A percentile compares a stretch with the other conserved stretches of the same genome.
phyloP scores from a whole-genome alignment of 768 basidiomycete genomes.

The Krasilnikovozyma curviuscula region DNA sequence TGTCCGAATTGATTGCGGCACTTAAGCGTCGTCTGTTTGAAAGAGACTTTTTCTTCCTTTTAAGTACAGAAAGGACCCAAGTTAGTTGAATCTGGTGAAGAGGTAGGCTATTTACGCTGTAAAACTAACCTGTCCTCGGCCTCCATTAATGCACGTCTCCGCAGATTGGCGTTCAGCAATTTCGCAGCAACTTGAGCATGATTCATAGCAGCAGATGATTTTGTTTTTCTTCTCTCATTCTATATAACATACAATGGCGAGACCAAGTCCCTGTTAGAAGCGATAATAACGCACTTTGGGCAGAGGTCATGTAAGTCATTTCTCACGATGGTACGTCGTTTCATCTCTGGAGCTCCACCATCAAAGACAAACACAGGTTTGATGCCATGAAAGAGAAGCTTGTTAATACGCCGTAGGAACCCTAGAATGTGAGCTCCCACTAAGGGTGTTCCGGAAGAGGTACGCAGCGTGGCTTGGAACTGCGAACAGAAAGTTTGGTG shows the following conservation, averaged over 20 bases:
- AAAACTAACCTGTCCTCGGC: constrained; percentile 22
- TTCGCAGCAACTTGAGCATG: constrained; percentile 77
- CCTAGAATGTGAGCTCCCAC: constrained; percentile 88
- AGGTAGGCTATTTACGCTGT: not conserved
- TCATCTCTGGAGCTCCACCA: constrained; percentile 80
- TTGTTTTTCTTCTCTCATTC: constrained; percentile 77
- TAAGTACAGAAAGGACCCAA: not conserved
- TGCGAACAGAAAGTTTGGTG: too few species aligned
- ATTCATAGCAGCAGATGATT: constrained; percentile 67
- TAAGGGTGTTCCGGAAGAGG: constrained; percentile 77
- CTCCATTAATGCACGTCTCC: constrained; percentile 64
- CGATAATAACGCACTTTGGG: not conserved
- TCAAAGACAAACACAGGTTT: constrained; percentile 98
- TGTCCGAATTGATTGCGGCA: not conserved
- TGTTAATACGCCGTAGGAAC: constrained; percentile 53
- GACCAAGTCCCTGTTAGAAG: not conserved
- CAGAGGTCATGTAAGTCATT: not conserved
- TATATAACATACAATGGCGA: constrained; percentile 21
- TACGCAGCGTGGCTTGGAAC: constrained; percentile 97
- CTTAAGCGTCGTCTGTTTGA: not conserved
- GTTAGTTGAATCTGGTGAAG: not conserved
- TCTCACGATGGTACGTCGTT: constrained; percentile 69
- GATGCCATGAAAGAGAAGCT: constrained; percentile 89
- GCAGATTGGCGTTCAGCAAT: constrained; percentile 79
- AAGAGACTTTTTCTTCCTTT: not conserved